These are phyloP conservation scores for Microdochium bolleyi DNA, from an alignment of 2,329 filamentous ascomycete species.

Conservation along the genomic window DNA sequence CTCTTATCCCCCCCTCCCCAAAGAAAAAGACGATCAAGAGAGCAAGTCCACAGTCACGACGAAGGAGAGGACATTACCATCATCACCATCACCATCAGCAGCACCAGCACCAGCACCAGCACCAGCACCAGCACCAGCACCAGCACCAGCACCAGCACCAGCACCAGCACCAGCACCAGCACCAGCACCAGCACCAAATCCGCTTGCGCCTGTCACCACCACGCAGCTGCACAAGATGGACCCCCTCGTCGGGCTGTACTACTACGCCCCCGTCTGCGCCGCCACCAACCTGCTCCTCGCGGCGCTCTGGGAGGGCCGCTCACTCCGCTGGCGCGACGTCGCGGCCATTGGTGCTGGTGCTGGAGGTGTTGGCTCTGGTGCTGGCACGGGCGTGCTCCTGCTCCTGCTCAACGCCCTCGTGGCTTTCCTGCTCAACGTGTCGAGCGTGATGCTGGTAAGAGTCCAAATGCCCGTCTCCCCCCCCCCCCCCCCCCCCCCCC, in stretches of 20 bases:
- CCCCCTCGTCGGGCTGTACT: constrained; percentile 80
- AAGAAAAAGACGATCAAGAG: neutral
- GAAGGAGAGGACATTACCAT: neutral
- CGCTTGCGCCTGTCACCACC: no score
- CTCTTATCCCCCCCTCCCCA: no score
- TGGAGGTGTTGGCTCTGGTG: no score
- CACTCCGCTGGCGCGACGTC: constrained; percentile 58
- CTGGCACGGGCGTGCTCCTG: constrained; percentile 55
- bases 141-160: no score
- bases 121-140: no score
- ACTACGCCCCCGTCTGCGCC: constrained; percentile 80
- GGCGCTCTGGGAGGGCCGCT: constrained; percentile 58
- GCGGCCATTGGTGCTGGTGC: no score
- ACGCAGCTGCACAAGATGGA: constrained; percentile 76
- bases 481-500: neutral
- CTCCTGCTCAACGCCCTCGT: constrained; percentile 67
- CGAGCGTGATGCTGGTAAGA: constrained; percentile 76
- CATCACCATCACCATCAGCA: constrained; percentile 42
- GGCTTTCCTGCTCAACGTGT: constrained; percentile 75
- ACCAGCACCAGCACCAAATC: no score
- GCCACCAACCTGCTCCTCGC: constrained; percentile 72
- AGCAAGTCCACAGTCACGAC: neutral
- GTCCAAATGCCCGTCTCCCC: neutral
- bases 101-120: no score
- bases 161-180: no score